Evolutionary conservation across 305 asterid species (phyloP), one percentile per base, ranked within the genome.

Genomic region (Solanum hybrid): DNA sequence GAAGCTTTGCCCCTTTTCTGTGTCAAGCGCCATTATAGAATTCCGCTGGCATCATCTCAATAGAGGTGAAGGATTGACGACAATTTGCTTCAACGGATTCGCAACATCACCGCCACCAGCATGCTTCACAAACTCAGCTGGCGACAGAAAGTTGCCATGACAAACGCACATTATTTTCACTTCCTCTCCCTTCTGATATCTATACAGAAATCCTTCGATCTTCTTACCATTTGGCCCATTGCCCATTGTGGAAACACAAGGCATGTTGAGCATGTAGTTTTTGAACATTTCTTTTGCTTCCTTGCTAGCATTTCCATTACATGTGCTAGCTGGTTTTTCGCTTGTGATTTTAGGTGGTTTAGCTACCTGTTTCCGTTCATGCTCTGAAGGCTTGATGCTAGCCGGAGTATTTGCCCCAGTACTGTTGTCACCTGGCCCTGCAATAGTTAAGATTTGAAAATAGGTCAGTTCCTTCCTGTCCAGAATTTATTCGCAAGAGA

Each of bases 51-150:
- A 17, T 45, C 56, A 29, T 89, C 88, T 90, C 90, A 91, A 87
- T 17, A 86, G n/a, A 64, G 92, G 90, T 4, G 93, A 86, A 17
- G 93, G 91, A 85, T 89, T 92, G 73, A 92, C 91, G 26, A 90
- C 91, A 80, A 93, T 93, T 69, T 91, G 94, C 89, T 66, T 92
- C 90, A 92, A 77, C 0, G 95, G 95, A 87, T 93, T 85, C 0
- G 38, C 90, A 17, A 93, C 94, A 22, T 93, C 91, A 10, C 17
- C 73, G 1, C 95, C 94, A 14, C 94, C 95, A 2, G 91, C 95
- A 24, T 93, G 95, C 90, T 85, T 91, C 32, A 92, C 90, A 82
- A 93, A 92, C 88, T 93, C 95, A 7, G 95, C 93, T 4, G 95
- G 95, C 9, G 94, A 88, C 22, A 92, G 88, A n/a, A 91, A 92